phyloP scores from a whole-genome alignment of 2,329 filamentous ascomycete genomes.

The Trichoderma koningii region DNA sequence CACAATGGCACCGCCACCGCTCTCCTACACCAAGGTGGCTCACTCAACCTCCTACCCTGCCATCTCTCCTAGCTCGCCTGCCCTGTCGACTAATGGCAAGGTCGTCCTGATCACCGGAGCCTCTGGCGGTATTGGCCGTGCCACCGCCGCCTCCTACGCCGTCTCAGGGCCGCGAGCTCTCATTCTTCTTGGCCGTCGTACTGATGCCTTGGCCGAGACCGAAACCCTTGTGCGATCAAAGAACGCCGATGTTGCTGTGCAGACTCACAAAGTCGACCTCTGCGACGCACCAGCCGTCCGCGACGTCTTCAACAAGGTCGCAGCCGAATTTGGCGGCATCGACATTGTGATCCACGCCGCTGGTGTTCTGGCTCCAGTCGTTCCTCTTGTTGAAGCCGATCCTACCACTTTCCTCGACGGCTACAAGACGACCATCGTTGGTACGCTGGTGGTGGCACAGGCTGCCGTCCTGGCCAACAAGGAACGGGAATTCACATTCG shows the following conservation, averaged over 20 bases:
- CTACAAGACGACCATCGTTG: background rate
- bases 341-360: background rate
- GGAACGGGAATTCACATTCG: background rate
- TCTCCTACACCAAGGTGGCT: background rate
- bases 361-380: background rate
- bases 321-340: background rate
- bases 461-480: background rate
- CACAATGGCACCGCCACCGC: background rate
- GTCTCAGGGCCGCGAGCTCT: background rate
- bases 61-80: background rate
- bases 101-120: constrained; percentile 1
- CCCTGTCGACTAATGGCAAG: background rate
- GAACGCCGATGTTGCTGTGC: background rate
- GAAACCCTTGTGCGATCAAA: background rate
- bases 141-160: background rate
- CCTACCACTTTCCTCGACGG: background rate
- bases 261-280: background rate
- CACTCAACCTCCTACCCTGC: background rate
- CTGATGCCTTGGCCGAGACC: background rate
- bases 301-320: background rate
- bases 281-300: background rate
- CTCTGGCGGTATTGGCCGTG: background rate
- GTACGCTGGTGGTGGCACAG: background rate
- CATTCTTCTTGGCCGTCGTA: background rate
- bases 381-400: background rate